A percentile compares a stretch with the other conserved stretches of the same genome.
Conservation (phyloP, 2,329 filamentous ascomycete genomes). For the Ascochyta koolunga region DNA sequence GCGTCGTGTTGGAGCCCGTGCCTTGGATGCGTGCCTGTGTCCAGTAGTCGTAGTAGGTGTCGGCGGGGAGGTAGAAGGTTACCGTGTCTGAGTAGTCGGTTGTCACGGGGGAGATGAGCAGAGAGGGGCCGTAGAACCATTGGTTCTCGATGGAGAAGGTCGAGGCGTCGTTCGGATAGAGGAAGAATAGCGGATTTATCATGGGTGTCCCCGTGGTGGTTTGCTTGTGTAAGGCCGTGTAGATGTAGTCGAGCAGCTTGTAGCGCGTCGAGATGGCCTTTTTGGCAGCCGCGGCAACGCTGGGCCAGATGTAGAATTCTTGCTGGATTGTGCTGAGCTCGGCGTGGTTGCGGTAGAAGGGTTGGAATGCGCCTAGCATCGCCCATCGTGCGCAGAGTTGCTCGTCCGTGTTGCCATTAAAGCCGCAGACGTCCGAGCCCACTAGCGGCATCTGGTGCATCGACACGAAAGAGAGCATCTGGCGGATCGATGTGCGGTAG, state of each 20-base stretch:
- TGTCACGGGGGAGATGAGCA: conserved; percentile 64
- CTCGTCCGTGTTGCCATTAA: conserved; percentile 69
- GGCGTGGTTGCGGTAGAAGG: conserved; percentile 80
- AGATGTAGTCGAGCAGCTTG: conserved; percentile 77
- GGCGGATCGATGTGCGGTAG: conserved; percentile 51
- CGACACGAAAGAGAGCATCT: conserved; percentile 54
- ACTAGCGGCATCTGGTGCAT: conserved; percentile 58
- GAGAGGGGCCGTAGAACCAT: conserved; percentile 64
- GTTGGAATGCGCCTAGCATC: conserved; percentile 72
- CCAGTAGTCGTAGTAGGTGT: conserved; percentile 67
- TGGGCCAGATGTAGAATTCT: conserved; percentile 74
- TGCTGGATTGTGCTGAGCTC: conserved; percentile 60
- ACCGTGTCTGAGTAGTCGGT: conserved; percentile 60
- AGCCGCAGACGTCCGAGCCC: conserved; percentile 75
- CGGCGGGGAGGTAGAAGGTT: conserved; percentile 62
- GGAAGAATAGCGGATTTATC: conserved; percentile 73
- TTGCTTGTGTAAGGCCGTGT: conserved; percentile 71
- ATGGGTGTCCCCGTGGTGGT: conserved; percentile 67
- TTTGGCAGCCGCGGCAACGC: conserved; percentile 67
- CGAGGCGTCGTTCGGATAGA: conserved; percentile 65
- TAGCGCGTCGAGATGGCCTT: conserved; percentile 77
- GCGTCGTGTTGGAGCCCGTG: conserved; percentile 52
- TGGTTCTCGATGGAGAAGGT: conserved; percentile 61
- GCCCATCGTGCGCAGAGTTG: conserved; percentile 78
- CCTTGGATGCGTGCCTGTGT: conserved; percentile 57